Conservation (phyloP, 1,284 basidiomycete species). For the Rhodotorula sp. region DNA sequence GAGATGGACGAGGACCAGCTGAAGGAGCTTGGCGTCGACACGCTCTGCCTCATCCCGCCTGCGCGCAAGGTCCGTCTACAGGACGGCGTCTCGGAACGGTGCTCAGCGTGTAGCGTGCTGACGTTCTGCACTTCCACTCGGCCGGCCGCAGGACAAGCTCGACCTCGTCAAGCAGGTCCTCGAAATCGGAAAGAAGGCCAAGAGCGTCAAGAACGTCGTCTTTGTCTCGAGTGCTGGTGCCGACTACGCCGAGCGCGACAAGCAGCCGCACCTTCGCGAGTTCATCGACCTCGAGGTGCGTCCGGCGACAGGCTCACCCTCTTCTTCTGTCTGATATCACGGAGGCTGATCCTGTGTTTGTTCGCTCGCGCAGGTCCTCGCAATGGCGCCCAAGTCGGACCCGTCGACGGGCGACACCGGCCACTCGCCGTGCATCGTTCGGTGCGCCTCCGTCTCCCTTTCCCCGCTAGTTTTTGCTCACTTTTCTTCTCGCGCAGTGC, state of each 20-base stretch:
- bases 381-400: slow-evolving; percentile 34
- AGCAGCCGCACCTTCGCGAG: slow-evolving; percentile 39
- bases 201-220: slow-evolving; percentile 27
- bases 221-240: slow-evolving; percentile 32
- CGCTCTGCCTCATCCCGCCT: slow-evolving; percentile 20
- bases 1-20: slow-evolving; percentile 6
- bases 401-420: slow-evolving; percentile 25
- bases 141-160: slow-evolving; percentile 18
- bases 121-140: neutral
- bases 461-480: neutral
- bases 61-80: slow-evolving; percentile 1
- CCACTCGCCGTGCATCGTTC: slow-evolving; percentile 40
- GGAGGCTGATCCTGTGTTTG: neutral
- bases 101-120: neutral
- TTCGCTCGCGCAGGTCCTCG: neutral
- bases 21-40: slow-evolving; percentile 17
- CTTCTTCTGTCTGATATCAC: too few species aligned
- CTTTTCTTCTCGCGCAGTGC: slow-evolving; percentile 6
- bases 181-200: slow-evolving; percentile 15
- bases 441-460: neutral
- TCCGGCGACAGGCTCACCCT: too few species aligned
- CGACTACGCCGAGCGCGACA: slow-evolving; percentile 37
- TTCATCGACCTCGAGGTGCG: slow-evolving; percentile 39
- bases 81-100: too few species aligned
- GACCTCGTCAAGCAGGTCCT: slow-evolving; percentile 22